phyloP scores from a whole-genome alignment of 257 asterid species.

The Przewalskia tangutica region DNA sequence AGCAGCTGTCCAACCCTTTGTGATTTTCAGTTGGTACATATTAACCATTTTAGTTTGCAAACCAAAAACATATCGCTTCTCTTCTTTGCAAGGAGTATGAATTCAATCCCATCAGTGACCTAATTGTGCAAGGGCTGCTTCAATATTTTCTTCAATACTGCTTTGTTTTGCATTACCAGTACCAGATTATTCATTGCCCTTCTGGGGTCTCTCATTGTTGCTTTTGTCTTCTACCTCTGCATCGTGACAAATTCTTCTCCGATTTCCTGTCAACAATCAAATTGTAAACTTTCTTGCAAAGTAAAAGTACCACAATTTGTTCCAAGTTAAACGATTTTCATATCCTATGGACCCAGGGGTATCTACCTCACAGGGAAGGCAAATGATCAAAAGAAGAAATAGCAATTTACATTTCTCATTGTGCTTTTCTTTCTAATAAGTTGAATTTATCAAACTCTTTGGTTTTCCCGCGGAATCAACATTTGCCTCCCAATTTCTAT shows the following conservation, averaged over 20 bases:
- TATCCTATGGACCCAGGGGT: no score
- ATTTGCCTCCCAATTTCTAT: slow-evolving; percentile 73
- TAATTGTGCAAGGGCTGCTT: slow-evolving; percentile 67
- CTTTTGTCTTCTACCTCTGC: slow-evolving; percentile 24
- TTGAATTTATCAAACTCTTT: slow-evolving; percentile 22
- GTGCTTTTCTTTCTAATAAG: neutral
- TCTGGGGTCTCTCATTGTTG: slow-evolving; percentile 13
- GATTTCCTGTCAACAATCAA: slow-evolving; percentile 47
- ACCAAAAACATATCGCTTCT: neutral
- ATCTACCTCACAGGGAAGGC: no score
- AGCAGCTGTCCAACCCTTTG: neutral
- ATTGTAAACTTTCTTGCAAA: neutral
- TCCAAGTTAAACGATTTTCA: neutral
- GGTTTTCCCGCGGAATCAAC: slow-evolving; percentile 66
- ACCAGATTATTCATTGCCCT: slow-evolving; percentile 17
- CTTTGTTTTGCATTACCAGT: slow-evolving; percentile 21
- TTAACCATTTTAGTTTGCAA: neutral
- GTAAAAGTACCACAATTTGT: neutral
- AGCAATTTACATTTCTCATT: neutral
- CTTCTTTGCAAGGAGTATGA: neutral
- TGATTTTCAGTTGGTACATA: neutral
- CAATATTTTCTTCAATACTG: slow-evolving; percentile 51
- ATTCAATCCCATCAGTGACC: slow-evolving; percentile 37
- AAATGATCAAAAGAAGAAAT: neutral
- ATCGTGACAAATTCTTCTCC: slow-evolving; percentile 95